Percentiles rank a stretch among this genome's conserved stretches.
Conservation (phyloP, 805 yeast species). For the Metschnikowia bowlesiae region DNA sequence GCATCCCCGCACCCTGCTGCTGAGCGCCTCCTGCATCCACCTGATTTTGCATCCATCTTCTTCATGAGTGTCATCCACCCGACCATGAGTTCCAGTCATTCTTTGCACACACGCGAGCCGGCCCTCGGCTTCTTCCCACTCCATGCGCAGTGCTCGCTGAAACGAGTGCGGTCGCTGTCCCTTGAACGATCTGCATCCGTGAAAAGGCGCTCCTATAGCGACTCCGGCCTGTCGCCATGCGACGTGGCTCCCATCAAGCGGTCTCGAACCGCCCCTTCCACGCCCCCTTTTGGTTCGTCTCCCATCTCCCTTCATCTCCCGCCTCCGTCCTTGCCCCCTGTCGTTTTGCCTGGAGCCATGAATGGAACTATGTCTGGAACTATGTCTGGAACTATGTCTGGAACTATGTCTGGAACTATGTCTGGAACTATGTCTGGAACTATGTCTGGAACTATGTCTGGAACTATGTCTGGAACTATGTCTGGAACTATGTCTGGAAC, state of each 20-base stretch:
- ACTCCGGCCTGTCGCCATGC: slow-evolving; percentile 3
- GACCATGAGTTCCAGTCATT: slow-evolving; percentile 1
- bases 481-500: too few species aligned
- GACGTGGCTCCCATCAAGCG: not conserved
- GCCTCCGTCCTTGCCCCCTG: too few species aligned
- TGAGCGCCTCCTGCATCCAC: not conserved
- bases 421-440: too few species aligned
- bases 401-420: too few species aligned
- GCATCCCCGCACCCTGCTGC: not conserved
- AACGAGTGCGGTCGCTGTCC: slow-evolving; percentile 1
- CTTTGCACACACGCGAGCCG: slow-evolving; percentile 1
- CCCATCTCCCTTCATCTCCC: too few species aligned
- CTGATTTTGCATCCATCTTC: slow-evolving; percentile 2
- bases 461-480: too few species aligned
- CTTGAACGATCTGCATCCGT: slow-evolving; percentile 1
- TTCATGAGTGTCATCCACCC: not conserved
- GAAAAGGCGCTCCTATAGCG: slow-evolving; percentile 29
- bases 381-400: too few species aligned
- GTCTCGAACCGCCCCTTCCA: slow-evolving; percentile 14
- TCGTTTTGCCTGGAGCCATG: too few species aligned
- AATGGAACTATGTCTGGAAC: too few species aligned
- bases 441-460: too few species aligned
- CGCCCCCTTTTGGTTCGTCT: slow-evolving; percentile 6
- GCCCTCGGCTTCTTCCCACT: not conserved
- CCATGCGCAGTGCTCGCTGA: not conserved